Evolutionary conservation across 176 grass and related monocot genomes (phyloP), one percentile per base, ranked within the genome.

Genomic region (Zoysia japonica): DNA sequence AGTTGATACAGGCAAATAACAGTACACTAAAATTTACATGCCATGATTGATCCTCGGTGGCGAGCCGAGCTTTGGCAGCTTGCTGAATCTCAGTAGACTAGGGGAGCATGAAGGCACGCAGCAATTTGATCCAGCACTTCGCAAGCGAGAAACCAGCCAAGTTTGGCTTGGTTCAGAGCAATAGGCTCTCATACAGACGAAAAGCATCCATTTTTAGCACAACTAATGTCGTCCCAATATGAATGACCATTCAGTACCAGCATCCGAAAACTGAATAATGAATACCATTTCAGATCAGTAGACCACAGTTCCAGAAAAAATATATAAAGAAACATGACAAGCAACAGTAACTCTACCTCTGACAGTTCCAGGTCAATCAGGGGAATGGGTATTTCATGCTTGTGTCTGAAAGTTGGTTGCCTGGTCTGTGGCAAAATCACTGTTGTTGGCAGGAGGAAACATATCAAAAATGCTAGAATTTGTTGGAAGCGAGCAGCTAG

Each of bases 331-430:
- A 63, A 14, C 5, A 63, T 11, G 38, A n/a, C 11, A 74, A 55
- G 12, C 7, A 46, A 6, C 16, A 56, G 16, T 60, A 42, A 17
- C 10, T 62, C 1, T 62, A 79, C 70, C 86, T 74, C 48, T 13
- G 7, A 51, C 6, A 20, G 17, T 42, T 79, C 40, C 16, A 73
- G 0, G 61, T 14, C 42, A 78, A 50, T 78, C 50, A 89, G 4
- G 77, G 65, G 41, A 81, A 65, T 65, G 71, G 77, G 42, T 66
- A 75, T 20, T 56, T 56, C 65, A 88, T 76, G 8, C 36, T 55
- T 81, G 87, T 65, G 66, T 50, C 39, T 3, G 37, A 37, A 65
- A 78, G 42, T 44, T 8, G 7, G 35, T 7, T 44, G 20, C 57
- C 15, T 44, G 35, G 10, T 51, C 19, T 44, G 63, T 48, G 7